These are phyloP conservation scores for Albophoma yamanashiensis DNA, from an alignment of 2,329 filamentous ascomycete genomes.

Conservation along the genomic window DNA sequence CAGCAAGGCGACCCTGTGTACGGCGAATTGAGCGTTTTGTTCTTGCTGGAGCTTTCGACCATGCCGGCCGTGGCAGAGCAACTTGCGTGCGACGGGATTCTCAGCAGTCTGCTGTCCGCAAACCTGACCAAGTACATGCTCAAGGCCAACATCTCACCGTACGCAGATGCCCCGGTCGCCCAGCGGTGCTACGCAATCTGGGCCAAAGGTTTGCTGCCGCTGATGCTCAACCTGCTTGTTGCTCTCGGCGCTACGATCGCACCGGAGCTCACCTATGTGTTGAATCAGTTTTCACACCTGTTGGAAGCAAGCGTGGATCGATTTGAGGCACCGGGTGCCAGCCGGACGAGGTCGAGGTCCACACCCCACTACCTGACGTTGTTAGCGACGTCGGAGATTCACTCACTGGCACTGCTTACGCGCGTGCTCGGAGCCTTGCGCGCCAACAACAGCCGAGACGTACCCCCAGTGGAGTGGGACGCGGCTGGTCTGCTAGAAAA, in stretches of 20 bases:
- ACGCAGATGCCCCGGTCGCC: slow-evolving; percentile 57
- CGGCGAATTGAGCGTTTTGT: slow-evolving; percentile 81
- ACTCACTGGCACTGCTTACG: slow-evolving; percentile 67
- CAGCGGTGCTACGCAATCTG: slow-evolving; percentile 81
- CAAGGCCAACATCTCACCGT: slow-evolving; percentile 61
- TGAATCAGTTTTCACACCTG: slow-evolving; percentile 81
- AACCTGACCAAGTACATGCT: slow-evolving; percentile 71
- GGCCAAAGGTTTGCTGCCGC: slow-evolving; percentile 75
- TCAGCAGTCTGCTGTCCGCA: slow-evolving; percentile 69
- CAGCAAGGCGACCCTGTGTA: slow-evolving; percentile 78
- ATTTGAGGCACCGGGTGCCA: slow-evolving; percentile 52
- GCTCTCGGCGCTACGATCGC: slow-evolving; percentile 74
- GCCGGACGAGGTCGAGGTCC: slow-evolving; percentile 36
- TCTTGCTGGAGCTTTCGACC: slow-evolving; percentile 78
- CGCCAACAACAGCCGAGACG: slow-evolving; percentile 56
- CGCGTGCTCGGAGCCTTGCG: slow-evolving; percentile 60
- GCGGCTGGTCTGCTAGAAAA: slow-evolving; percentile 63
- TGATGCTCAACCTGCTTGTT: slow-evolving; percentile 80
- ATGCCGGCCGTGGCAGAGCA: slow-evolving; percentile 77
- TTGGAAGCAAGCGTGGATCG: slow-evolving; percentile 61
- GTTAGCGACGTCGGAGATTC: slow-evolving; percentile 63
- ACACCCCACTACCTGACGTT: slow-evolving; percentile 60
- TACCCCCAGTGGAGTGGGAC: slow-evolving; percentile 69
- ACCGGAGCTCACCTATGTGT: slow-evolving; percentile 72
- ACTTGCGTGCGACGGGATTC: slow-evolving; percentile 75